Conservation (phyloP, 768 basidiomycete genomes). For the Tylopilus plumbeoviolaceoides region DNA sequence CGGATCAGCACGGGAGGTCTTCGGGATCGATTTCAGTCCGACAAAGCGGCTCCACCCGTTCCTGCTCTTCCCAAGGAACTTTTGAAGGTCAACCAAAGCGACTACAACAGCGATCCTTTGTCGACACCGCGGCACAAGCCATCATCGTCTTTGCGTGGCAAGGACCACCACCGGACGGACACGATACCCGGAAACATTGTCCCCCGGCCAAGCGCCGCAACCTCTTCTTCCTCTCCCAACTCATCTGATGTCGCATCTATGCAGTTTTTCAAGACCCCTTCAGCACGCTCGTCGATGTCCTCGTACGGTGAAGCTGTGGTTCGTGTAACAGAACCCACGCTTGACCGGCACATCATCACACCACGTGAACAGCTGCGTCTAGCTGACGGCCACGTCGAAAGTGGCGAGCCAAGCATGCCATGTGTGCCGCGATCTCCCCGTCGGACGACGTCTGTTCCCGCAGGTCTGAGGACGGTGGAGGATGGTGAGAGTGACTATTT, state of each 20-base stretch:
- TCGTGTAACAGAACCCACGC: conserved; percentile 35
- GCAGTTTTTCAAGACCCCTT: conserved; percentile 47
- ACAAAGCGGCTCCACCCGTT: conserved; percentile 47
- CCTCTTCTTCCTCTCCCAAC: conserved; percentile 58
- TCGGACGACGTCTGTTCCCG: conserved; percentile 19
- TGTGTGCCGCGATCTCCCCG: conserved; percentile 12
- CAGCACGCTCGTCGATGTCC: conserved; percentile 52
- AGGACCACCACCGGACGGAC: not conserved
- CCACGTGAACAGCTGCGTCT: conserved; percentile 52
- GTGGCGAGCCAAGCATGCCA: not conserved
- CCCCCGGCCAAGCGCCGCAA: conserved; percentile 44
- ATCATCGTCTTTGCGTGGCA: conserved; percentile 6
- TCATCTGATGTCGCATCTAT: conserved; percentile 55
- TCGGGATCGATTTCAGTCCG: conserved; percentile 42
- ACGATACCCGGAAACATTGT: conserved; percentile 10
- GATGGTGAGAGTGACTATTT: conserved; percentile 3
- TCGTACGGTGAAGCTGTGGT: conserved; percentile 45
- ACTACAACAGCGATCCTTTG: conserved; percentile 1
- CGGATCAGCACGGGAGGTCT: conserved; percentile 62
- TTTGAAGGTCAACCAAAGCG: conserved; percentile 5
- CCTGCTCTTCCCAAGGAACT: conserved; percentile 53
- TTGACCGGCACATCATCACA: conserved; percentile 48
- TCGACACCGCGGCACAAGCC: conserved; percentile 7
- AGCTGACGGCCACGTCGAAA: conserved; percentile 21
- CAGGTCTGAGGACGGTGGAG: conserved; percentile 3